These are phyloP conservation scores for Marchantia paleacea DNA, from an alignment of 225 moss, liverwort and hornwort species.

Conservation along the genomic window DNA sequence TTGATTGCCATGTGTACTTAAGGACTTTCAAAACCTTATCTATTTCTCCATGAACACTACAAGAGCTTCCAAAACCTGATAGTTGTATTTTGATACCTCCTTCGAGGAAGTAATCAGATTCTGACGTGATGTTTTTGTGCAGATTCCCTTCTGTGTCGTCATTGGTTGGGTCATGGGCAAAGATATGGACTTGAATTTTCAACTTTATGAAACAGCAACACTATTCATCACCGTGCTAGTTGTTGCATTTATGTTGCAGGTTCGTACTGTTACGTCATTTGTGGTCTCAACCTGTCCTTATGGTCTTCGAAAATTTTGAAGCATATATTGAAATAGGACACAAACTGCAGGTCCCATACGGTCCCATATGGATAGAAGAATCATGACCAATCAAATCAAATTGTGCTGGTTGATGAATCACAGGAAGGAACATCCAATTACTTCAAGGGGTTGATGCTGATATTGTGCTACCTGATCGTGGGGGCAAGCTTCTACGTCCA, in stretches of 20 bases:
- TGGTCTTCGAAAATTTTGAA: background rate
- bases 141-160: slow-evolving; percentile 79
- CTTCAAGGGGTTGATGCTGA: slow-evolving; percentile 81
- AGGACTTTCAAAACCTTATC: too few relatives aligned
- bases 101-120: background rate
- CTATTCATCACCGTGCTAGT: slow-evolving; percentile 79
- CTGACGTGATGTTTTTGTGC: slow-evolving; percentile 17
- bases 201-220: slow-evolving; percentile 77
- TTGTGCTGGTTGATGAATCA: background rate
- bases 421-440: slow-evolving; percentile 83
- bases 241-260: slow-evolving; percentile 69
- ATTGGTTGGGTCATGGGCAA: slow-evolving; percentile 70
- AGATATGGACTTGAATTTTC: slow-evolving; percentile 81
- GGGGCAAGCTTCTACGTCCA: slow-evolving; percentile 85
- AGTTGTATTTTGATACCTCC: too few relatives aligned
- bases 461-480: slow-evolving; percentile 77
- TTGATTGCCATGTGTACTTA: too few relatives aligned
- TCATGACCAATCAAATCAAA: background rate
- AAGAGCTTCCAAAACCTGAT: too few relatives aligned
- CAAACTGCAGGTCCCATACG: too few relatives aligned
- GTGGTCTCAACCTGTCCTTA: background rate
- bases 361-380: too few relatives aligned
- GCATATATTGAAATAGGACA: too few relatives aligned
- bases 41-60: too few relatives aligned
- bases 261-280: slow-evolving; percentile 1